phyloP scores from a whole-genome alignment of 441 rosid genomes.

The Raphanus hybrid region DNA sequence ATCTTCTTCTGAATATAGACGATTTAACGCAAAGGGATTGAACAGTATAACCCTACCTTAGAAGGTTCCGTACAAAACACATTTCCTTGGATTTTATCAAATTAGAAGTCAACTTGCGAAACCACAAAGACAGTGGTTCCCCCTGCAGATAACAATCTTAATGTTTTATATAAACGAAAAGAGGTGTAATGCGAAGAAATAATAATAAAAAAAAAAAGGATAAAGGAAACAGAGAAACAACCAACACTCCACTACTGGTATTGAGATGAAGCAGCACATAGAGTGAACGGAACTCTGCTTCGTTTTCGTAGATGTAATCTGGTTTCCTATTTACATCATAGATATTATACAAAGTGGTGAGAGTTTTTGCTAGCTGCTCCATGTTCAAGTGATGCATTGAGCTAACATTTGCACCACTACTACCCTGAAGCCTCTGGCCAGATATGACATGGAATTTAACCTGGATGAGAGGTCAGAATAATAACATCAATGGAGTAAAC shows the following conservation, averaged over 20 bases:
- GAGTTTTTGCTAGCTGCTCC: slow-evolving; percentile 86
- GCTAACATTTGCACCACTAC: slow-evolving; percentile 50
- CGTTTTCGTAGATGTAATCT: slow-evolving; percentile 50
- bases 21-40: background rate
- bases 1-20: no score
- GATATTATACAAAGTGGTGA: slow-evolving; percentile 69
- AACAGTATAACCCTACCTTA: slow-evolving; percentile 51
- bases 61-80: slow-evolving; percentile 69
- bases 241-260: slow-evolving; percentile 61
- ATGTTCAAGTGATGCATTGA: slow-evolving; percentile 76
- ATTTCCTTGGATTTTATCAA: slow-evolving; percentile 72
- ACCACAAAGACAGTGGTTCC: slow-evolving; percentile 85
- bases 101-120: slow-evolving; percentile 57
- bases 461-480: slow-evolving; percentile 47
- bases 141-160: slow-evolving; percentile 56
- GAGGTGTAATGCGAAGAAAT: slow-evolving; percentile 15
- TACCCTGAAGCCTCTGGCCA: slow-evolving; percentile 67
- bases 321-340: slow-evolving; percentile 68
- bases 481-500: background rate
- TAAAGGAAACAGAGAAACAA: slow-evolving; percentile 46
- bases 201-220: background rate
- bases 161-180: background rate
- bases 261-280: slow-evolving; percentile 82
- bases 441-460: slow-evolving; percentile 80
- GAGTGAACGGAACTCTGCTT: slow-evolving; percentile 80